Evolutionary conservation across 2,329 filamentous ascomycete genomes (phyloP).

Genomic region (Colletotrichum tropicicola): DNA sequence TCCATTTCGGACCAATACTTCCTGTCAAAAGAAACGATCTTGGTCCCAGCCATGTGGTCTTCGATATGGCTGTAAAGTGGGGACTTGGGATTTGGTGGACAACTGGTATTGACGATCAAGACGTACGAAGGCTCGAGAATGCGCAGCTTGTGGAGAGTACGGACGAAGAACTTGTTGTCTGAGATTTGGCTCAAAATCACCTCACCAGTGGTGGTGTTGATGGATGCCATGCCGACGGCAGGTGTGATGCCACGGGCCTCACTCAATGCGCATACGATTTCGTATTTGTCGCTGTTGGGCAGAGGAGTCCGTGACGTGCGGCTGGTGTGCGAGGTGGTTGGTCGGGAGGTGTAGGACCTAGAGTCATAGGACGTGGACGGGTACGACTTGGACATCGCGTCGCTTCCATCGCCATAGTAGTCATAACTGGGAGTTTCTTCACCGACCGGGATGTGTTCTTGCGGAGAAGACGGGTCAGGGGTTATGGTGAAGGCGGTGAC

Average conservation of each 20-base stretch:
- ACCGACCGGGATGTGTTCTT: neutral
- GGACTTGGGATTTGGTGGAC: constrained; percentile 71
- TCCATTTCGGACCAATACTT: constrained; percentile 84
- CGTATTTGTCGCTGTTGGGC: constrained; percentile 64
- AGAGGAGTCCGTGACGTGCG: constrained; percentile 53
- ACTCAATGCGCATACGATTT: constrained; percentile 87
- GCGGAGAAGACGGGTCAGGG: neutral
- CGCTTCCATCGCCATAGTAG: neutral
- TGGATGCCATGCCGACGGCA: constrained; percentile 84
- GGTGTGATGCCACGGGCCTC: constrained; percentile 90
- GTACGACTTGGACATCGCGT: neutral
- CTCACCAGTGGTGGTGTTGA: constrained; percentile 87
- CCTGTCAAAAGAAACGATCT: constrained; percentile 74
- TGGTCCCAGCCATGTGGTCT: constrained; percentile 72
- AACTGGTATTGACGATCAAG: constrained; percentile 78
- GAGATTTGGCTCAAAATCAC: constrained; percentile 89
- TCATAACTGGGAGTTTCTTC: neutral
- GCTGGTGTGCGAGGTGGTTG: constrained; percentile 51
- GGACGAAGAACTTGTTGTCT: constrained; percentile 91
- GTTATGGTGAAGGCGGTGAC: neutral
- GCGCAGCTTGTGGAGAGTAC: constrained; percentile 85
- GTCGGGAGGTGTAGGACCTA: constrained; percentile 31
- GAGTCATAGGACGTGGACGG: neutral
- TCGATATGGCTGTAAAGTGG: constrained; percentile 79
- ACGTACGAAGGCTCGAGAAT: constrained; percentile 84